phyloP scores from a whole-genome alignment of 352 stramenopile genomes.

The Pythium apleroticum region DNA sequence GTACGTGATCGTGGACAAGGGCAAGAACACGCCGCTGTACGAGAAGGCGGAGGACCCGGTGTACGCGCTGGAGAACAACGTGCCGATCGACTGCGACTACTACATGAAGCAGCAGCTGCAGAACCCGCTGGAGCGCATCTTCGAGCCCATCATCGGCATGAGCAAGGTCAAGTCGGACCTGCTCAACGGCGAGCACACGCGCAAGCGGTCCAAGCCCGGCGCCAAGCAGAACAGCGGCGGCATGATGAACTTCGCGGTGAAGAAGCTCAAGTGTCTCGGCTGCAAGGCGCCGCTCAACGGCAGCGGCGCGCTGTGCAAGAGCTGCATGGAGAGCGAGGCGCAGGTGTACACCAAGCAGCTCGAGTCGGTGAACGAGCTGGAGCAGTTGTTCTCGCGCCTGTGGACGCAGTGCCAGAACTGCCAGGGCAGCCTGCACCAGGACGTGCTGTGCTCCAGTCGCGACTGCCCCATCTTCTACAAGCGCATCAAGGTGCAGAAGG shows the following conservation, averaged over 20 bases:
- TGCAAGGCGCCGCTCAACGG: constrained; percentile 95
- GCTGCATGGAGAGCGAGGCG: constrained; percentile 92
- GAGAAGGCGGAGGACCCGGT: constrained; percentile 99
- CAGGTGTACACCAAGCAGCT: constrained; percentile 97
- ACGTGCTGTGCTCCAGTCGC: constrained; percentile 94
- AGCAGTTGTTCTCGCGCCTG: constrained; percentile 94
- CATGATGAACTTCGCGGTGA: constrained; percentile 99
- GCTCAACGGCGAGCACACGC: constrained; percentile 97
- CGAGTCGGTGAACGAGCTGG: constrained; percentile 89
- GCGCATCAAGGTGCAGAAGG: constrained; percentile 99
- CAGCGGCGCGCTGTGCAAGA: constrained; percentile 91
- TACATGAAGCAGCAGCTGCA: constrained; percentile 99
- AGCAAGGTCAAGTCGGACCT: constrained; percentile 91
- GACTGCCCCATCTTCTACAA: constrained; percentile 99
- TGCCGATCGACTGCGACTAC: constrained; percentile 99
- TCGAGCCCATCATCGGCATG: constrained; percentile 97
- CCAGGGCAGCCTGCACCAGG: constrained; percentile 97
- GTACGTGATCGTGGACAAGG: constrained; percentile 99
- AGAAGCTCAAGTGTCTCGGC: constrained; percentile 97
- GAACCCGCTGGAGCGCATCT: constrained; percentile 98
- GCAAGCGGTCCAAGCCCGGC: constrained; percentile 96
- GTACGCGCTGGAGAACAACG: constrained; percentile 98
- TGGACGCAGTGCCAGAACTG: constrained; percentile 99
- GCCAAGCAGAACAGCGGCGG: constrained; percentile 94
- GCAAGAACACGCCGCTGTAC: constrained; percentile 95